A percentile compares a stretch with the other conserved stretches of the same genome.
These are phyloP conservation scores for Amphicarpaea edgeworthii DNA, from an alignment of 306 rosid species.

Conservation along the genomic window DNA sequence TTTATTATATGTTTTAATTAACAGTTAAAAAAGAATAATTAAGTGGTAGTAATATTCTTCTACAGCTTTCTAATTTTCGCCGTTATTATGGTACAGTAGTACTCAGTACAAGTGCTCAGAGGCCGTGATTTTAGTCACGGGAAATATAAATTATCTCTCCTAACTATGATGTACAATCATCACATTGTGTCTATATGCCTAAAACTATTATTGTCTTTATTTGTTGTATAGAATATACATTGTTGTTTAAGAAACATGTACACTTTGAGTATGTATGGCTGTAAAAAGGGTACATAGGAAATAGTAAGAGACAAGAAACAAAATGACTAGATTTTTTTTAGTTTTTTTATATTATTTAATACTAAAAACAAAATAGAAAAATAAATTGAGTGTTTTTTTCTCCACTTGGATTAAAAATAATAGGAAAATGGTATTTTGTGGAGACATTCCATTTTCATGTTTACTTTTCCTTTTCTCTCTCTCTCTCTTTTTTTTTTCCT, in stretches of 20 bases:
- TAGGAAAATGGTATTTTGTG: background rate
- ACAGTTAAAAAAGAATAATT: background rate
- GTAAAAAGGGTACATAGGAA: background rate
- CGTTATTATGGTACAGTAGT: conserved; percentile 1
- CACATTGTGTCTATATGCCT: conserved; percentile 16
- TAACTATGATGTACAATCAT: conserved; percentile 36
- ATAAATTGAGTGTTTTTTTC: background rate
- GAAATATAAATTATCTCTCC: conserved; percentile 26
- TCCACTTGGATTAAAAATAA: background rate
- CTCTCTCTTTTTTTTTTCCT: too few species aligned
- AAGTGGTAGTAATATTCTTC: background rate
- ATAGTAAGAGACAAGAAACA: background rate
- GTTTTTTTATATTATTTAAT: too few species aligned
- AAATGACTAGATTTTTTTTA: background rate
- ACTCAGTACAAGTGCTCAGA: conserved; percentile 8
- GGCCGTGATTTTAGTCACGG: conserved; percentile 44
- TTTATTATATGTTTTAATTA: background rate
- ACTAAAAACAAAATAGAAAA: background rate
- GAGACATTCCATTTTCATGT: background rate
- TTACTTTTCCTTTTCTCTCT: background rate
- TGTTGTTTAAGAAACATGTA: background rate
- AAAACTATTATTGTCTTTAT: conserved; percentile 25
- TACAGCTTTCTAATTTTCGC: background rate
- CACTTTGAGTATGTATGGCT: background rate
- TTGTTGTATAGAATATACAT: background rate